These are phyloP conservation scores for Diplodia corticola DNA, from an alignment of 2,329 filamentous ascomycete genomes.

Conservation along the genomic window DNA sequence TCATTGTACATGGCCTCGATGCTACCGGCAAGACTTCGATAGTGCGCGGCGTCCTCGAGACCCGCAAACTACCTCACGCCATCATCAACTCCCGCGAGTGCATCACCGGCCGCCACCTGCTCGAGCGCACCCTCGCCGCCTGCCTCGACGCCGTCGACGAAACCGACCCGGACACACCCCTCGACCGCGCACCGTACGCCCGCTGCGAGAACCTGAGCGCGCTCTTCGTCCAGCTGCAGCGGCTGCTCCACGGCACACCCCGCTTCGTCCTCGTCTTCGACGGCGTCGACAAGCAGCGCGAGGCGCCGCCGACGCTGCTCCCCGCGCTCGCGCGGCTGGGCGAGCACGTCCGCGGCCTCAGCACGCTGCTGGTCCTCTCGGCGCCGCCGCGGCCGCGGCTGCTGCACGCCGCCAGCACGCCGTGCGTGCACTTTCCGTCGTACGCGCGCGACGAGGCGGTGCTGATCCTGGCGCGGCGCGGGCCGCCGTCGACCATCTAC, in stretches of 20 bases:
- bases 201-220: conserved; percentile 80
- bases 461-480: conserved; percentile 63
- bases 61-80: conserved; percentile 55
- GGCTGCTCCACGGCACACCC: conserved; percentile 56
- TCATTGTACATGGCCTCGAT: conserved; percentile 81
- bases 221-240: conserved; percentile 70
- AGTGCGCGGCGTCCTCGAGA: conserved; percentile 60
- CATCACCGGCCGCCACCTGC: conserved; percentile 74
- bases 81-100: conserved; percentile 72
- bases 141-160: conserved; percentile 48
- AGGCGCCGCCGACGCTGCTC: conserved; percentile 74
- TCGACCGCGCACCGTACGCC: conserved; percentile 50
- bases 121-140: conserved; percentile 67
- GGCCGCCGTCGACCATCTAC: conserved; percentile 49
- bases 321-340: conserved; percentile 79
- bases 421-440: conserved; percentile 78
- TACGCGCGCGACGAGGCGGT: conserved; percentile 82
- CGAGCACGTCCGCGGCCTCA: conserved; percentile 80
- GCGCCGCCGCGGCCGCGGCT: conserved; percentile 68
- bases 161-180: conserved; percentile 42
- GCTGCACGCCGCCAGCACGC: conserved; percentile 68
- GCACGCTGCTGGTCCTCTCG: conserved; percentile 74
- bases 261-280: conserved; percentile 81
- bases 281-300: conserved; percentile 79
- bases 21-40: conserved; percentile 84